Percentiles rank a stretch among this genome's conserved stretches.
Conservation (phyloP, 495 filamentous ascomycete species). For the Neurospora sp. region DNA sequence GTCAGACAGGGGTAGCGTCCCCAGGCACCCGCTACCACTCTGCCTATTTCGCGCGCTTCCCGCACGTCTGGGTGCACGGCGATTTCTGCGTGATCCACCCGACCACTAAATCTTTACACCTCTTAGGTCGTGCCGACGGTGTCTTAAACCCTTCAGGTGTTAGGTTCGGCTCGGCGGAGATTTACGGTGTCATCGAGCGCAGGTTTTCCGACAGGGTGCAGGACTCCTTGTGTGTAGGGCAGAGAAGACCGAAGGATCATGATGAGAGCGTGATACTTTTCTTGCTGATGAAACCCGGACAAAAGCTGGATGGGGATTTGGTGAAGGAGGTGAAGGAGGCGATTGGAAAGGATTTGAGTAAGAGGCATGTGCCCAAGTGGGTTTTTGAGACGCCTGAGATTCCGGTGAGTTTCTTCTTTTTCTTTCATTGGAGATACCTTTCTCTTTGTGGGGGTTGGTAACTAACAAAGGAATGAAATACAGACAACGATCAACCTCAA, state of each 20-base stretch:
- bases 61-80: slow-evolving; percentile 71
- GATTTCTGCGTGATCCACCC: slow-evolving; percentile 69
- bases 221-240: slow-evolving; percentile 68
- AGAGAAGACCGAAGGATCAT: slow-evolving; percentile 52
- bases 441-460: background rate
- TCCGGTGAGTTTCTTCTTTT: slow-evolving; percentile 46
- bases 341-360: slow-evolving; percentile 54
- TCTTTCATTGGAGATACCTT: background rate
- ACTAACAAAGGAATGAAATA: background rate
- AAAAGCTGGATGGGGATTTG: slow-evolving; percentile 43
- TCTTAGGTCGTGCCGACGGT: slow-evolving; percentile 79
- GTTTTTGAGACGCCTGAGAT: slow-evolving; percentile 74
- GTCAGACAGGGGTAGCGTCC: slow-evolving; percentile 9
- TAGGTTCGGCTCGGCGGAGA: slow-evolving; percentile 75
- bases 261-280: slow-evolving; percentile 74
- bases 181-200: slow-evolving; percentile 64
- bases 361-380: slow-evolving; percentile 66
- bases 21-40: slow-evolving; percentile 51
- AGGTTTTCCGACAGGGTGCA: slow-evolving; percentile 49
- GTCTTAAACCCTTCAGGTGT: slow-evolving; percentile 84
- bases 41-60: slow-evolving; percentile 64
- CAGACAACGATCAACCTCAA: slow-evolving; percentile 76
- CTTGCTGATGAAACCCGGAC: slow-evolving; percentile 56
- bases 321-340: slow-evolving; percentile 50
- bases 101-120: slow-evolving; percentile 37